A percentile compares a stretch with the other conserved stretches of the same genome.
Evolutionary conservation across 2,329 filamentous ascomycete genomes (phyloP).

Genomic region (Fusarium sp.): DNA sequence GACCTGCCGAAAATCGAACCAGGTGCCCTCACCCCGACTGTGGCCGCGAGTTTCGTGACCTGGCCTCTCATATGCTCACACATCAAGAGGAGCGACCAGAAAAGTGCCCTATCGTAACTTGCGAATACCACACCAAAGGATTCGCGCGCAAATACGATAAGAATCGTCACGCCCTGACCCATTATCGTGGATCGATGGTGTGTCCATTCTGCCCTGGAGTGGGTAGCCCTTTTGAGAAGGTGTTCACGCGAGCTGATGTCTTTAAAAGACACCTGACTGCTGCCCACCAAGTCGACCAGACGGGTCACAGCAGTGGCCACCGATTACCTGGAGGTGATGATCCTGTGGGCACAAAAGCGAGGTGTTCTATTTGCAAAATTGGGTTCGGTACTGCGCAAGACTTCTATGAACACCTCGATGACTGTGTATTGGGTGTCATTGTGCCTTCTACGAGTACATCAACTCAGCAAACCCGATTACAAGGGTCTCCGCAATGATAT

Average conservation of each 20-base stretch:
- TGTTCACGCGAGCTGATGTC: conserved; percentile 95
- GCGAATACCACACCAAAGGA: conserved; percentile 93
- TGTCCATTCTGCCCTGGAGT: conserved; percentile 95
- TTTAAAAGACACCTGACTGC: conserved; percentile 96
- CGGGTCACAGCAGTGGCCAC: conserved; percentile 85
- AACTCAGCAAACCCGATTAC: conserved; percentile 26
- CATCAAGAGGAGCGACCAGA: conserved; percentile 94
- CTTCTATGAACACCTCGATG: conserved; percentile 94
- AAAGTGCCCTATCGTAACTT: conserved; percentile 93
- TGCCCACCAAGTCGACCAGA: conserved; percentile 94
- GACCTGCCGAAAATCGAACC: conserved; percentile 58
- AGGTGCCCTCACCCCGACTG: conserved; percentile 70
- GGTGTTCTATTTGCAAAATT: conserved; percentile 89
- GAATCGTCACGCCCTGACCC: conserved; percentile 94
- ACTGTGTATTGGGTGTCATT: conserved; percentile 72
- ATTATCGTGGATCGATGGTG: conserved; percentile 98
- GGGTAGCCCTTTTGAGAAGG: conserved; percentile 90
- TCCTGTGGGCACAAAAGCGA: conserved; percentile 71
- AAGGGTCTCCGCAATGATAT: conserved; percentile 23
- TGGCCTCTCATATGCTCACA: conserved; percentile 93
- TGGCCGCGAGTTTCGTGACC: conserved; percentile 71
- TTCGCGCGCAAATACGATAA: conserved; percentile 99
- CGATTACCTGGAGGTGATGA: conserved; percentile 38
- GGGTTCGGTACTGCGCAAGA: conserved; percentile 89
- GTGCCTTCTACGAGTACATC: conserved; percentile 55